phyloP scores from a whole-genome alignment of 805 yeast genomes.

The Starmerella geochares region DNA sequence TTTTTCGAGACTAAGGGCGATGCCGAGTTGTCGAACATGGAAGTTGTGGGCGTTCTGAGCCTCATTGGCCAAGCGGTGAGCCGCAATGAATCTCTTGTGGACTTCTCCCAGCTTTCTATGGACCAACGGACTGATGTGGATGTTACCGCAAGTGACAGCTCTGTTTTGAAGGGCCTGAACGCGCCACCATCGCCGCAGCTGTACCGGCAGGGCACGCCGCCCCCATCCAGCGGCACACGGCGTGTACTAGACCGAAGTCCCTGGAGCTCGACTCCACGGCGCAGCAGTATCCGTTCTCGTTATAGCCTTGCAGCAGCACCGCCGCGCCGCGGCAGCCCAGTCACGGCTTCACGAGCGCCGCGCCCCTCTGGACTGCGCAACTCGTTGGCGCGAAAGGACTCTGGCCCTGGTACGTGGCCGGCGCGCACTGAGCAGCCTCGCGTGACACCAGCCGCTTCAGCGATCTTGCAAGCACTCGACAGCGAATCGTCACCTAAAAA shows the following conservation, averaged over 20 bases:
- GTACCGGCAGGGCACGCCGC: conserved; percentile 14
- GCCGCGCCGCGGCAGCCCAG: conserved; percentile 1
- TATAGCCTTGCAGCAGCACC: conserved; percentile 8
- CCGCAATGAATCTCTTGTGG: conserved; percentile 25
- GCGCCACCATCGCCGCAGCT: conserved; percentile 18
- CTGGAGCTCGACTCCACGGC: conserved; percentile 11
- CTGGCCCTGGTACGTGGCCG: background rate
- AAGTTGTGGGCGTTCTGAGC: conserved; percentile 66
- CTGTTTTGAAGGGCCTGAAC: conserved; percentile 1
- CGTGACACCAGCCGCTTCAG: conserved; percentile 9
- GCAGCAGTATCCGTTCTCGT: conserved; percentile 10
- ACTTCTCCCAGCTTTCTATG: conserved; percentile 19
- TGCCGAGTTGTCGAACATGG: conserved; percentile 57
- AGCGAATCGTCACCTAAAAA: conserved; percentile 1
- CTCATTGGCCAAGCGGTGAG: conserved; percentile 37
- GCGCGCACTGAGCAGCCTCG: conserved; percentile 1
- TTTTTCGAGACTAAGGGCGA: conserved; percentile 63
- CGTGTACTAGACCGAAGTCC: conserved; percentile 8
- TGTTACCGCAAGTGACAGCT: background rate
- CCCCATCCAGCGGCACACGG: conserved; percentile 10
- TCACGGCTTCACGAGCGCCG: background rate
- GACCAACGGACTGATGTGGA: conserved; percentile 1
- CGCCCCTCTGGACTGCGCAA: conserved; percentile 8
- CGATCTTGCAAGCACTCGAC: conserved; percentile 5
- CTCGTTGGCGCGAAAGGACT: background rate